phyloP scores from a whole-genome alignment of 164 flowering plant genomes.

The Taxillus chinensis region DNA sequence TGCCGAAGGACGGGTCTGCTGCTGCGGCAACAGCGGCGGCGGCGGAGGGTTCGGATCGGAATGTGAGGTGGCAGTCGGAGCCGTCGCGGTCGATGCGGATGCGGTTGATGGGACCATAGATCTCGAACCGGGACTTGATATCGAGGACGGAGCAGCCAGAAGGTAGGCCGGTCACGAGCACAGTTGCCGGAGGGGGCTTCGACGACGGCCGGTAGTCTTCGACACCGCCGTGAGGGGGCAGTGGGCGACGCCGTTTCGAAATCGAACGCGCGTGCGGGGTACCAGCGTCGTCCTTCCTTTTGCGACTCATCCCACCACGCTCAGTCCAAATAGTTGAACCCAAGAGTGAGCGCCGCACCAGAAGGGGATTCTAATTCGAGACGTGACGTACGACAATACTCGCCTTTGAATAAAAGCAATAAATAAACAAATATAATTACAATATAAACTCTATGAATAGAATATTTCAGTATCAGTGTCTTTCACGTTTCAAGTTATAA shows the following conservation, averaged over 20 bases:
- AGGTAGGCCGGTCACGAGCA: slow-evolving; percentile 49
- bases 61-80: slow-evolving; percentile 43
- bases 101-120: slow-evolving; percentile 68
- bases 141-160: slow-evolving; percentile 58
- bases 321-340: neutral
- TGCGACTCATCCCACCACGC: slow-evolving; percentile 28
- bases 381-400: too few relatives aligned
- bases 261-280: slow-evolving; percentile 27
- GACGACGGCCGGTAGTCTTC: slow-evolving; percentile 14
- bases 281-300: slow-evolving; percentile 41
- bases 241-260: slow-evolving; percentile 42
- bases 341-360: too few relatives aligned
- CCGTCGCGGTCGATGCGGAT: slow-evolving; percentile 56
- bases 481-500: too few relatives aligned
- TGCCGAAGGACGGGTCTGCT: slow-evolving; percentile 46
- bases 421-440: too few relatives aligned
- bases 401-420: too few relatives aligned
- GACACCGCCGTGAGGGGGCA: slow-evolving; percentile 8
- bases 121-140: slow-evolving; percentile 71
- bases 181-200: slow-evolving; percentile 32
- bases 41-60: slow-evolving; percentile 56
- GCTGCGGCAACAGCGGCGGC: slow-evolving; percentile 60
- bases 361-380: too few relatives aligned
- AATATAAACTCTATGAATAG: too few relatives aligned
- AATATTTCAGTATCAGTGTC: too few relatives aligned